phyloP scores from a whole-genome alignment of 371 early-diverging fungal genomes.

The Saksenaea vasiformis region DNA sequence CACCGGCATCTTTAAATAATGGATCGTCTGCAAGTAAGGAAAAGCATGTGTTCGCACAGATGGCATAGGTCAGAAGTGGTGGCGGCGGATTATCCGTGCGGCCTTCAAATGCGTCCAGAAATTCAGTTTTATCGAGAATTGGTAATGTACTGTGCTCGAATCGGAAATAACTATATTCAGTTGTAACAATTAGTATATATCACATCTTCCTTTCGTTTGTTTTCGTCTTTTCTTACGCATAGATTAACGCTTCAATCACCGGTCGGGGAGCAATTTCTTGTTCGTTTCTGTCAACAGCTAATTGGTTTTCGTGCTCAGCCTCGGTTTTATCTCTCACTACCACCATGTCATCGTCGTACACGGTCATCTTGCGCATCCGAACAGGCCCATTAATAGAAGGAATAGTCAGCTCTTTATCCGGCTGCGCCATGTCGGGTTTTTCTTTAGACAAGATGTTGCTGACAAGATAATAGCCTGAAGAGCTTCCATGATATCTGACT shows the following conservation, averaged over 20 bases:
- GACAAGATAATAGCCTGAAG: slow-evolving; percentile 47
- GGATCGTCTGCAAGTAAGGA: slow-evolving; percentile 25
- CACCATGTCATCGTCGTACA: slow-evolving; percentile 40
- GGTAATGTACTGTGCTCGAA: slow-evolving; percentile 32
- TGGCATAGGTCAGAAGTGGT: slow-evolving; percentile 38
- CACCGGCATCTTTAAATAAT: slow-evolving; percentile 21
- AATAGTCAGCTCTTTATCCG: not conserved
- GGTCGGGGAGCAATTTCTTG: slow-evolving; percentile 34
- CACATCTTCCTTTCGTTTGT: not conserved
- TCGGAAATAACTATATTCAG: slow-evolving; percentile 32
- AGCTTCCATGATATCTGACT: slow-evolving; percentile 47
- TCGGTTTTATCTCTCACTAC: slow-evolving; percentile 37
- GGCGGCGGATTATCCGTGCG: slow-evolving; percentile 30
- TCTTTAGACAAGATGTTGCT: slow-evolving; percentile 22
- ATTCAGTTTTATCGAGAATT: slow-evolving; percentile 37
- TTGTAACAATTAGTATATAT: not conserved
- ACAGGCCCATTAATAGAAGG: slow-evolving; percentile 10
- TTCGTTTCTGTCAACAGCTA: slow-evolving; percentile 12
- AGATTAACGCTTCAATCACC: slow-evolving; percentile 24
- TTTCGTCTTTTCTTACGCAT: slow-evolving; percentile 17
- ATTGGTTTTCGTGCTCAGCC: slow-evolving; percentile 24
- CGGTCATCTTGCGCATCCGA: slow-evolving; percentile 24
- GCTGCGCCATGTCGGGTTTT: not conserved
- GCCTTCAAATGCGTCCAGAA: slow-evolving; percentile 36
- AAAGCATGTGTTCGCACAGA: slow-evolving; percentile 40